phyloP scores from a whole-genome alignment of 257 asterid species.

The Primulina eburnea region DNA sequence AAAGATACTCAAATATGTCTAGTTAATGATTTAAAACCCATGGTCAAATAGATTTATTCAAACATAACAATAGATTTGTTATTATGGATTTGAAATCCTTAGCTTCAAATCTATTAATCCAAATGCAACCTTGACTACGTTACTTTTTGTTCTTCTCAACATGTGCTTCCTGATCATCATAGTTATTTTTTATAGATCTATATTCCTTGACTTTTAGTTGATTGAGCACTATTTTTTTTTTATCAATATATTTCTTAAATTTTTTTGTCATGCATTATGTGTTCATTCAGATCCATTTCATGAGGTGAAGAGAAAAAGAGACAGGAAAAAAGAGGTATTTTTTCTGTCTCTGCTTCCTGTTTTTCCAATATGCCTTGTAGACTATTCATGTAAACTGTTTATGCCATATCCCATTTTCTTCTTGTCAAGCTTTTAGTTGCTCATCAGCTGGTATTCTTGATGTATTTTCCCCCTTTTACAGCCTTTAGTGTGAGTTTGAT shows the following conservation, averaged over 20 bases:
- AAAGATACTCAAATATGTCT: no score
- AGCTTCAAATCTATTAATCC: no score
- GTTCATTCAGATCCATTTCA: constrained; percentile 78
- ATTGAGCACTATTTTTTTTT: neutral
- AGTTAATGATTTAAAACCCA: no score
- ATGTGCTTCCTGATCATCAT: neutral
- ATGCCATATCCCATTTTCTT: neutral
- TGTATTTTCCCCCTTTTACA: neutral
- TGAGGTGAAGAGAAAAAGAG: constrained; percentile 87
- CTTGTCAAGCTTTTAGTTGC: constrained; percentile 11
- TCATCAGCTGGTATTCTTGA: constrained; percentile 6
- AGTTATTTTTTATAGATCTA: neutral
- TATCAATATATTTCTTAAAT: neutral
- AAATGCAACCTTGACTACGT: no score
- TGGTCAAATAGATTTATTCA: no score
- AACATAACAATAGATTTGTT: no score
- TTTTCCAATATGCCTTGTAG: constrained; percentile 2
- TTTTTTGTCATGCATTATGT: constrained; percentile 14
- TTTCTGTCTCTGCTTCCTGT: constrained; percentile 8
- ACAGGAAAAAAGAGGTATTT: constrained; percentile 77
- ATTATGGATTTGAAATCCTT: no score
- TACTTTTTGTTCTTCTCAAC: neutral
- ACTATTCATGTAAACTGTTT: neutral
- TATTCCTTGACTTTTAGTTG: neutral
- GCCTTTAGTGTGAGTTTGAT: neutral